Base-by-base conservation (phyloP, 495 filamentous ascomycete species). In the Hamigera avellanea region DNA sequence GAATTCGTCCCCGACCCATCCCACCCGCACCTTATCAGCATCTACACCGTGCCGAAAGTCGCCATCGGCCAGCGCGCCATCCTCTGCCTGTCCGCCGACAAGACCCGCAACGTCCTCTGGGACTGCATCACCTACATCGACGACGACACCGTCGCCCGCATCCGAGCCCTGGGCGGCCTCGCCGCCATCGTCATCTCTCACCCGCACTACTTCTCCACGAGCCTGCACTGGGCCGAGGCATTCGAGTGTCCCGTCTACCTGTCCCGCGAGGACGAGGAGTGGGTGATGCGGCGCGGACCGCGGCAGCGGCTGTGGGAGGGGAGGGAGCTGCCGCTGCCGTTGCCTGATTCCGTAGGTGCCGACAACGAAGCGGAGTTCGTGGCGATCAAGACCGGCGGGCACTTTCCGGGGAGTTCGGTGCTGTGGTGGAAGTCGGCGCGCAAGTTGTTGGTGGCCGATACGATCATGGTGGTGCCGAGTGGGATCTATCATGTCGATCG, bases 161-260 rank as follows among this genome's bases (percentile, higher is more conserved):
- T 79, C 40, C 53, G 56, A 7, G 40, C 38, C 6, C 39, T 68
- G 2, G 82, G 82, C 30, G 80, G 78, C 0, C 46, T 88, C 2
- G 57, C 64, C n/a, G 81, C 73, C 0, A 86, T 86, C 26, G 74
- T 86, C 29, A 86, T 89, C 44, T 78, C 72, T 0, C 83, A 89
- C 52, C 83, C 83, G 23, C 83, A 89, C 50, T 89, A 78, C 52
- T 87, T 83, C 54, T 72, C 72, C 12, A 78, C 81, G 8, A 73
- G 83, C 42, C 43, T 76, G 0, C 68, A 75, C 27, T 89, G 83
- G 83, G 75, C 77, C 0, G 47, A 57, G 19, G 49, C 52, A 1
- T 85, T 89, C 36, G 39, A 59, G 1, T 85, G 80, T 44, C 70
- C 69, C 0, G 70, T 87, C 0, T 84, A 76, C 35, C 37, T 82